phyloP scores from a whole-genome alignment of 2,329 filamentous ascomycete species.

The Volutella citrinella region DNA sequence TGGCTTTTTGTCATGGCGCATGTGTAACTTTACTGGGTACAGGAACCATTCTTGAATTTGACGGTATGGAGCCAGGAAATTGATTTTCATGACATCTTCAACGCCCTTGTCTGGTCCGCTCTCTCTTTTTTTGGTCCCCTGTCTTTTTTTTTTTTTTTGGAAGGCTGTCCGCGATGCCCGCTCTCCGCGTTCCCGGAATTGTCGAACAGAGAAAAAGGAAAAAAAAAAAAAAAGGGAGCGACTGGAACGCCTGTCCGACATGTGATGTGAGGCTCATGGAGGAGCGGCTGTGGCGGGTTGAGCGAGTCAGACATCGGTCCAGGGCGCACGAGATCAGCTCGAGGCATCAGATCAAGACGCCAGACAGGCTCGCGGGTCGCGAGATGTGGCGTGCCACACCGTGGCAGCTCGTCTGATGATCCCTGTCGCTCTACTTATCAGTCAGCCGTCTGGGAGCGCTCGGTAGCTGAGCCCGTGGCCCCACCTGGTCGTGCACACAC shows the following conservation, averaged over 20 bases:
- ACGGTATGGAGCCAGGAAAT: neutral
- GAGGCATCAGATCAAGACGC: constrained; percentile 22
- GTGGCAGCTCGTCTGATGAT: constrained; percentile 27
- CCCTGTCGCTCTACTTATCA: constrained; percentile 24
- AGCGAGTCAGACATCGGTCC: constrained; percentile 17
- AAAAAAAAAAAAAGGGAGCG: too few species aligned
- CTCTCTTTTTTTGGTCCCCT: constrained; percentile 10
- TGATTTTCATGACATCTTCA: neutral
- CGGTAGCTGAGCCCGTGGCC: constrained; percentile 14
- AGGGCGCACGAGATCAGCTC: constrained; percentile 21
- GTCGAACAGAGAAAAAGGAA: too few species aligned
- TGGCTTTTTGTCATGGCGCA: too few species aligned
- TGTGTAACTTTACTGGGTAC: too few species aligned
- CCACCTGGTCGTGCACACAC: too few species aligned
- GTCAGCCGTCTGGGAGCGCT: constrained; percentile 18
- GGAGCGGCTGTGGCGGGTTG: constrained; percentile 8
- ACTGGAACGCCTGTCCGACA: constrained; percentile 10
- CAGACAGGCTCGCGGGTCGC: constrained; percentile 20
- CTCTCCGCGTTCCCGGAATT: too few species aligned
- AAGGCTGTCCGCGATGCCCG: too few species aligned
- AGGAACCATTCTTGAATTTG: too few species aligned
- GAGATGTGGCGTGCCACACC: constrained; percentile 25
- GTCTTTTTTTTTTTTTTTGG: constrained; percentile 6
- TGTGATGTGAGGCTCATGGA: constrained; percentile 20
- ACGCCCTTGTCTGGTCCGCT: too few species aligned